These are phyloP conservation scores for Xylaria arbuscula DNA, from an alignment of 2,329 filamentous ascomycete species.

Conservation along the genomic window DNA sequence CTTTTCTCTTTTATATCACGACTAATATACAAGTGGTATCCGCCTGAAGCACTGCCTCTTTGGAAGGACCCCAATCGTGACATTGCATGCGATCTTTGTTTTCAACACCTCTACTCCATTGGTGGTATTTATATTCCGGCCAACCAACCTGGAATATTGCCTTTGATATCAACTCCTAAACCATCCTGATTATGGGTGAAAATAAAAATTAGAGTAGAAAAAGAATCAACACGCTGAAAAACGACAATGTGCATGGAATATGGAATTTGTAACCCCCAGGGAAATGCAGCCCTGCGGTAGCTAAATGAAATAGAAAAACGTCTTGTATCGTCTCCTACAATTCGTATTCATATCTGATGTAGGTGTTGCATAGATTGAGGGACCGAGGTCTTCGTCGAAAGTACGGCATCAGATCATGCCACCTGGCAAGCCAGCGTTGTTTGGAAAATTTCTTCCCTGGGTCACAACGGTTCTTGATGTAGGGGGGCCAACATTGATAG, in stretches of 20 bases:
- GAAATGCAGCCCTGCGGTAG: neutral
- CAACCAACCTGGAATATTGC: slow-evolving; percentile 37
- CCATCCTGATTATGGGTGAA: slow-evolving; percentile 42
- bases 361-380: neutral
- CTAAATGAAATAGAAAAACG: neutral
- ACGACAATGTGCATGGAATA: slow-evolving; percentile 41
- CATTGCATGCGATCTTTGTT: no score
- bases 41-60: no score
- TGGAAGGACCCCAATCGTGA: no score
- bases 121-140: slow-evolving; percentile 33
- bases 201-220: slow-evolving; percentile 32
- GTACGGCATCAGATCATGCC: slow-evolving; percentile 57
- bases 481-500: slow-evolving; percentile 50
- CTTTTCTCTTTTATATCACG: no score
- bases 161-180: slow-evolving; percentile 44
- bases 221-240: slow-evolving; percentile 20
- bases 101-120: slow-evolving; percentile 26
- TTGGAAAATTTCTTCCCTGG: slow-evolving; percentile 44
- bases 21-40: no score
- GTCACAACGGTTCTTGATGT: slow-evolving; percentile 52
- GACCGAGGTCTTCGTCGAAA: neutral
- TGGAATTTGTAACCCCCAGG: slow-evolving; percentile 29
- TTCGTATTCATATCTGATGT: neutral
- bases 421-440: slow-evolving; percentile 52
- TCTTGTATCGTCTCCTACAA: neutral